Evolutionary conservation across 179 eudicot genomes (phyloP), one percentile per base, ranked within the genome.

Genomic region (Nepenthes alata): DNA sequence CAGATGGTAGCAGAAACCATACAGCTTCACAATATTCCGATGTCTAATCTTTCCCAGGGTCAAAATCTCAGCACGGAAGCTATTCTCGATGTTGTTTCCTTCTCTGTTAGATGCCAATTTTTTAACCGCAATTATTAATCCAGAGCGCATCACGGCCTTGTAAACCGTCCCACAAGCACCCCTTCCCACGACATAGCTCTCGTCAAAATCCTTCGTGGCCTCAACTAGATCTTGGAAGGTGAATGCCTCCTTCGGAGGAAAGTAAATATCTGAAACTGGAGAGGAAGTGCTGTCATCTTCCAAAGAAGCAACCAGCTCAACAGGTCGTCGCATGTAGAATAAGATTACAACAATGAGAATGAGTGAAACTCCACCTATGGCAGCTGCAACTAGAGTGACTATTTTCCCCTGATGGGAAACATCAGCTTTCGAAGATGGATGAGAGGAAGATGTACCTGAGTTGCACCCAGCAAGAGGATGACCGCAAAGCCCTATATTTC

Each of bases 111-210:
- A 90, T 4, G 85, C 82, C 34, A 90, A 77, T 63, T 75, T 85
- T 72, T 90, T 90, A 11, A 91, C 94, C 0, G 97, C 97, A 54
- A 91, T 73, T n/a, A 65, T 78, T 67, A 73, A 77, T 47, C 90
- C 87, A 1, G 94, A 78, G 13, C 57, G 68, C 91, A 91, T 77
- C 14, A 81, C 85, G 5, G 97, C 97, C 83, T 82, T 91, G 64
- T 85, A 91, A 57, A 91, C 96, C 1, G 83, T 86, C 39, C 97
- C 97, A 55, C 84, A 89, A 56, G 87, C 97, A 39, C 97, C 97
- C 41, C 79, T 78, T 37, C 97, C 97, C 15, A 91, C 70, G 11
- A 84, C 78, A 61, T 74, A 84, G 48, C 78, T 70, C 4, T 84
- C 87, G 38, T 88, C 75, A 47, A 88, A 91, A 65, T 81, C 84